Evolutionary conservation across 208 protist genomes (phyloP), one percentile per base, ranked within the genome.

Genomic region (Strigomonas culicis): DNA sequence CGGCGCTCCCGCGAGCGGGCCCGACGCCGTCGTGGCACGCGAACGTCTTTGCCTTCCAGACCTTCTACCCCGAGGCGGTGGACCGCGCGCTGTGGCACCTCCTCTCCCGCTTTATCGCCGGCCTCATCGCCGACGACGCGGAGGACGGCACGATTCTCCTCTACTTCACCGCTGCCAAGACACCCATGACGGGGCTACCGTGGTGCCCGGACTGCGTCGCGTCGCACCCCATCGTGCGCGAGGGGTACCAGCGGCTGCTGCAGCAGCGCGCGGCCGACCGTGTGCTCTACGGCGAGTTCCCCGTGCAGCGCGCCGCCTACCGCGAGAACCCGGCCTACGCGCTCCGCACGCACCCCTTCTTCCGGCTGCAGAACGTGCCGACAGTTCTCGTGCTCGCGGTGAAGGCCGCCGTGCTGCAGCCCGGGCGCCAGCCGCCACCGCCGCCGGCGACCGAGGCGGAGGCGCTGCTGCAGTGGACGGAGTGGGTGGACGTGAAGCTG

Each of bases 131-230:
- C 17, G 39, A 46, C 39, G 11, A 46, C 11, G 11, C 39, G 13
- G 19, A 58, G 28, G 67, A 58, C 19, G 66, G 87, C 52, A 68
- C 88, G 43, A 50, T 94, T 17, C 84, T 83, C 46, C 63, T 91
- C 27, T n/a, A n/a, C n/a, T n/a, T n/a, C n/a, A 82, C 80, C 10
- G 89, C 86, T 36, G 61, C 73, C n/a, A 66, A 66, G 30, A 62
- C 82, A 24, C 74, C 76, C 7, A 80, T 57, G 4, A 90, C 82
- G 8, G 75, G 79, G n/a, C 60, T 72, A 44, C 88, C 80, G 7
- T 95, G 89, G 89, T 95, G 89, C 66, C 86, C 86, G 27, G 65
- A 84, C 57, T 95, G 89, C 67, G 80, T 88, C 22, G 56, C 57
- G 1, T 76, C 78, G 13, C 83, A 89, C 55, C 68, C 68, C 27